These are phyloP conservation scores for Rhizophora apiculata DNA, from an alignment of 345 rosid genomes.

Conservation along the genomic window DNA sequence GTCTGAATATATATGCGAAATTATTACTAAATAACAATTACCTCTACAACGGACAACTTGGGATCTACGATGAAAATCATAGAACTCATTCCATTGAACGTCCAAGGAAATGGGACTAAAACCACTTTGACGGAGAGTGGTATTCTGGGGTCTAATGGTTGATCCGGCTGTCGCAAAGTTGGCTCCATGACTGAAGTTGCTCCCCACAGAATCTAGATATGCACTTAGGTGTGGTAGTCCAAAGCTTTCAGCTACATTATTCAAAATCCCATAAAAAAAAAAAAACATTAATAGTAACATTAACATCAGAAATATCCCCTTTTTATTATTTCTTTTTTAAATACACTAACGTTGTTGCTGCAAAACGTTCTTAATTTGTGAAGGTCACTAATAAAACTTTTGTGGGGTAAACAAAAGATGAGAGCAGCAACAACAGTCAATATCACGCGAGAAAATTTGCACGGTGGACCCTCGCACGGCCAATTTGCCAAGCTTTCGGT, in stretches of 20 bases:
- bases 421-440: not conserved
- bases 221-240: slow-evolving; percentile 69
- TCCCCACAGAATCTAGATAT: slow-evolving; percentile 72
- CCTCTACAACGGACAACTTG: slow-evolving; percentile 51
- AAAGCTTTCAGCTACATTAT: slow-evolving; percentile 47
- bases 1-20: not conserved
- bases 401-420: no score
- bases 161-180: slow-evolving; percentile 95
- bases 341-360: no score
- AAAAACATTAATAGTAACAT: not conserved
- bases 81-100: slow-evolving; percentile 56
- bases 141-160: slow-evolving; percentile 70
- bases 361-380: no score
- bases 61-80: slow-evolving; percentile 54
- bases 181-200: slow-evolving; percentile 78
- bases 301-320: not conserved
- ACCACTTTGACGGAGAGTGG: slow-evolving; percentile 63
- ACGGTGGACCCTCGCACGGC: not conserved
- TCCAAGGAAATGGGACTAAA: slow-evolving; percentile 83
- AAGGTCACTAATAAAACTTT: no score
- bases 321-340: no score
- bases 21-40: not conserved
- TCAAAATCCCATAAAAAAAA: no score
- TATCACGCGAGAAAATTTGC: not conserved
- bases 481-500: not conserved